Base-by-base conservation (phyloP, 306 rosid species). In the Vicia villosa region DNA sequence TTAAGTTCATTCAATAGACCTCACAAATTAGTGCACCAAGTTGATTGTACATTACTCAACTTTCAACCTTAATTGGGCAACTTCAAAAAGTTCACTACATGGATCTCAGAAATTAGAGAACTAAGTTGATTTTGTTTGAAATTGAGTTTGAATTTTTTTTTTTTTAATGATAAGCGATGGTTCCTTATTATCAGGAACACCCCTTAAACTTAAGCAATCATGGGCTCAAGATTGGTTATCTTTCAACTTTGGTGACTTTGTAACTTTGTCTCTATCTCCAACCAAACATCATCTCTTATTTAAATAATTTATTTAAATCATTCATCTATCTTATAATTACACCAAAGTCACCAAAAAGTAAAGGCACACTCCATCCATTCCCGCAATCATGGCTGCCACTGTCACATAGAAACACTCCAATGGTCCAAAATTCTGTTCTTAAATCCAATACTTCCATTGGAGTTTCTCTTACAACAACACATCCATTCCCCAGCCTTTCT, bases 401-500 rank as follows among this genome's bases (percentile, higher is more conserved):
- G 17, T 16, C 37, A 12, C 11, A 14, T 24, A 55, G 10, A 55
- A 26, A 55, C 19, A 1, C 38, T 5, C 5, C 19, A 55, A 13
- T 14, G 16, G 17, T 14, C 19, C 52, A 46, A 4, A 34, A 34
- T 6, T 3, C 8, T 1, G 6, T 46, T 51, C n/a, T 51, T 51
- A 19, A 19, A 50, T 50, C 10, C 56, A 50, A 50, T 50, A 19
- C 5, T 55, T 34, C 61, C 10, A 6, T 22, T 9, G 1, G 17
- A 55, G 36, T 24, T 24, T 37, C 12, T 37, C n/a, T 55, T 41
- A 64, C 47, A 17, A 52, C 62, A 64, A 22, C 52, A 49, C 37
- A 72, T 63, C 4, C 34, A 74, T 14, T 41, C 26, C 40, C 59
- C 11, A 60, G 24, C 58, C 42, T 41, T 57, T 70, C 70, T 26